Base-by-base conservation (phyloP, 345 rosid species). In the Salix viminalis region DNA sequence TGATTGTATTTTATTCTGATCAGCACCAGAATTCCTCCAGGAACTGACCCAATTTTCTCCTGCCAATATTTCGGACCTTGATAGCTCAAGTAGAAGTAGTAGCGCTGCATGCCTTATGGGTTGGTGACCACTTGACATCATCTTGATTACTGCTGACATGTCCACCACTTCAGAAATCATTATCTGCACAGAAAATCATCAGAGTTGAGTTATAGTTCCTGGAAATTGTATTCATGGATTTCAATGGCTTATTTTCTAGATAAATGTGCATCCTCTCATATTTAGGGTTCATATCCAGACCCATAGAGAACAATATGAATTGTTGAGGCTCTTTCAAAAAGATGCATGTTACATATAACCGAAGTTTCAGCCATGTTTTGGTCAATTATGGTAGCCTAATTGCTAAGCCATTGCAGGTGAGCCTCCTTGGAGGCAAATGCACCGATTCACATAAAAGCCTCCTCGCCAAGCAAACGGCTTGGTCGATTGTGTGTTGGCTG, bases 1-100 rank as follows among this genome's bases (percentile, higher is more conserved):
- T 30, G 71, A 64, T 86, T 88, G 86, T 89, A 87, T 77, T 85
- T 92, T 9, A 76, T 78, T 68, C 90, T 90, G 82, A 94, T 85
- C 83, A 94, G 86, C 87, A 92, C 86, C 88, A 94, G 44, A 79
- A 94, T 88, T 36, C 89, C 91, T 70, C 97, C 97, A 12, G 88
- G 82, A 61, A 82, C 80, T 36, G 82, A 85, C 60, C 98, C 93
- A 36, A 92, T 86, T 71, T 83, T 89, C 76, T 87, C 77, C 77
- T 88, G 80, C 37, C 37, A 89, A 72, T 72, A 78, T 76, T 73
- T 46, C 80, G 34, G 89, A 86, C 75, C 76, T 84, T 6, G 98
- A 91, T 72, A 94, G 91, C 87, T 92, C 97, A 77, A 81, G 91
- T 85, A 92, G 77, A 70, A 92, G 54, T 30, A 74, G 87, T 84